A percentile compares a stretch with the other conserved stretches of the same genome.
phyloP scores from a whole-genome alignment of 768 basidiomycete species.

The Terana coerulea region DNA sequence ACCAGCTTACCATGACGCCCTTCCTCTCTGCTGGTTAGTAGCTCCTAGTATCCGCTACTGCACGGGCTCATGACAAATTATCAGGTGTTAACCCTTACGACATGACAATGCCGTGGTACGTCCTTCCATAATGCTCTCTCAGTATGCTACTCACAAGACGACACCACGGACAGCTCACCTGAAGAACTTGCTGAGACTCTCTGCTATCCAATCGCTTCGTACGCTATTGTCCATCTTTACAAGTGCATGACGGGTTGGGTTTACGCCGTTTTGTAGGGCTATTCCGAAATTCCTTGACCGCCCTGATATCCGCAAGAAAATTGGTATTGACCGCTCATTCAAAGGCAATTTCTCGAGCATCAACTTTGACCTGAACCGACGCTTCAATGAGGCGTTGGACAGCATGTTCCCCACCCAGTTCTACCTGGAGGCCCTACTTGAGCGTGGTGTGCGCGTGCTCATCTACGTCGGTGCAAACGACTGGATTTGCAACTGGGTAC shows the following conservation, averaged over 20 bases:
- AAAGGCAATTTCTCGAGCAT: slow-evolving; percentile 37
- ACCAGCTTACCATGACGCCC: slow-evolving; percentile 15
- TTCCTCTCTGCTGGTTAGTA: slow-evolving; percentile 27
- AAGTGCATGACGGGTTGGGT: slow-evolving; percentile 61
- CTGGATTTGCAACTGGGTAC: slow-evolving; percentile 53
- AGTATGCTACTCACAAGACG: no score
- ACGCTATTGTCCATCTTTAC: slow-evolving; percentile 43
- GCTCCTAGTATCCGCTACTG: slow-evolving; percentile 18
- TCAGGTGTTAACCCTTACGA: slow-evolving; percentile 56
- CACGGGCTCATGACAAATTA: no score
- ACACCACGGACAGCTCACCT: slow-evolving; percentile 44
- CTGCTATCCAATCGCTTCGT: slow-evolving; percentile 45
- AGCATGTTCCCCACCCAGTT: slow-evolving; percentile 44
- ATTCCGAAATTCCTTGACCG: slow-evolving; percentile 26
- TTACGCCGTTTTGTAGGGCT: slow-evolving; percentile 31
- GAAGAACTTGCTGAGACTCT: slow-evolving; percentile 68
- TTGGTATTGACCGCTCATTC: slow-evolving; percentile 59
- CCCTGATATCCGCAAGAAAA: slow-evolving; percentile 43
- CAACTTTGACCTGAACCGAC: slow-evolving; percentile 38
- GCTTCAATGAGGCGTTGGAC: slow-evolving; percentile 48
- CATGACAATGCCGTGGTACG: slow-evolving; percentile 50
- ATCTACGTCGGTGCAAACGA: slow-evolving; percentile 55
- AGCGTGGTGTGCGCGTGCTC: slow-evolving; percentile 48
- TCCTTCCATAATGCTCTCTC: no score
- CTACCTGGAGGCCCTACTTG: slow-evolving; percentile 51